These are phyloP conservation scores for Aspergillus bombycis DNA, from an alignment of 2,329 filamentous ascomycete genomes.

Conservation along the genomic window DNA sequence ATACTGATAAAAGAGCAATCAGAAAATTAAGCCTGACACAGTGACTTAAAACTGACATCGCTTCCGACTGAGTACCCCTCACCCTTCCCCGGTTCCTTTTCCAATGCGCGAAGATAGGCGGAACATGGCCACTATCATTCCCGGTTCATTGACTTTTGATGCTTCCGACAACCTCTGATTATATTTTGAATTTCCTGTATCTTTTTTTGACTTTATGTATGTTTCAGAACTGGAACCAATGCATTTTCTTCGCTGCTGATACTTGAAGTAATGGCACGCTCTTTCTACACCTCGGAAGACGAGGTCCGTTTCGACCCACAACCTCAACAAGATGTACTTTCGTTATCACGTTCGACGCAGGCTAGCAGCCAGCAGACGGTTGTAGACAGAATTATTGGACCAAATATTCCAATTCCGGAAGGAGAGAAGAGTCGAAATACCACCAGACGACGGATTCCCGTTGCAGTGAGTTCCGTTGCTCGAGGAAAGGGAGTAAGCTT, in stretches of 20 bases:
- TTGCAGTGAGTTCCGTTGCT: conserved; percentile 48
- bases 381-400: conserved; percentile 21
- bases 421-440: conserved; percentile 43
- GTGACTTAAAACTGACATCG: conserved; percentile 38
- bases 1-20: conserved; percentile 5
- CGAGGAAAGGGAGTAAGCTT: conserved; percentile 7
- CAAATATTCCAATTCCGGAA: conserved; percentile 28
- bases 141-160: conserved; percentile 21
- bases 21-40: conserved; percentile 28
- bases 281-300: conserved; percentile 27
- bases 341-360: conserved; percentile 29
- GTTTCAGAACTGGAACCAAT: conserved; percentile 19
- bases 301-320: conserved; percentile 27
- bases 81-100: conserved; percentile 26
- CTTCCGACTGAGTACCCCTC: conserved; percentile 30
- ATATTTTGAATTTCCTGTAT: conserved; percentile 10
- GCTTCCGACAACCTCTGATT: conserved; percentile 15
- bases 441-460: conserved; percentile 56
- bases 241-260: conserved; percentile 23
- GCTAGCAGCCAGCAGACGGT: conserved; percentile 30
- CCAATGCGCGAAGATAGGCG: conserved; percentile 20
- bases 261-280: conserved; percentile 28
- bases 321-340: conserved; percentile 27
- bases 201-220: conserved; percentile 21
- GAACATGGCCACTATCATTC: conserved; percentile 25